phyloP scores from a whole-genome alignment of 768 basidiomycete species.

The Xanthoconium stramineum region DNA sequence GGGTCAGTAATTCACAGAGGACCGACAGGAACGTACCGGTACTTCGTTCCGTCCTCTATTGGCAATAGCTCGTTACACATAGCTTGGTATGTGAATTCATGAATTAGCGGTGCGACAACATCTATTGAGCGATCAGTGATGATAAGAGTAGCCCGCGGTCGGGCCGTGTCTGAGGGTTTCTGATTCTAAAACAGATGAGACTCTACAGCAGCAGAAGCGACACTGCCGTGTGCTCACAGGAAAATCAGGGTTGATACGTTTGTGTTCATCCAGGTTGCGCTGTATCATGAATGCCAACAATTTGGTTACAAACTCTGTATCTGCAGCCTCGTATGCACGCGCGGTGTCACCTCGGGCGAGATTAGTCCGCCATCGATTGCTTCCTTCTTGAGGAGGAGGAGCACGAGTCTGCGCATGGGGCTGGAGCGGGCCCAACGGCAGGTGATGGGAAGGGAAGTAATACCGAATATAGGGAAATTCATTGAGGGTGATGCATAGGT shows the following conservation, averaged over 20 bases:
- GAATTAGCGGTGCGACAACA: constrained; percentile 81
- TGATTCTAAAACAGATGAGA: constrained; percentile 21
- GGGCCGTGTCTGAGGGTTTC: constrained; percentile 53
- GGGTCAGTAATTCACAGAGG: constrained; percentile 4
- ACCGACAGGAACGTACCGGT: constrained; percentile 60
- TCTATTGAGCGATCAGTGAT: constrained; percentile 99
- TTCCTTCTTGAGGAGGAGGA: constrained; percentile 60
- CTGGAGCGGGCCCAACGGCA: constrained; percentile 81
- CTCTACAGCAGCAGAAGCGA: neutral
- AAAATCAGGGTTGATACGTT: constrained; percentile 81
- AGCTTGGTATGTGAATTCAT: constrained; percentile 99
- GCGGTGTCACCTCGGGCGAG: constrained; percentile 71
- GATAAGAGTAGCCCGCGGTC: constrained; percentile 78
- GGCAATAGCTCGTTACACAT: constrained; percentile 95
- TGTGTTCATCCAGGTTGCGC: constrained; percentile 79
- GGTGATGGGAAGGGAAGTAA: constrained; percentile 80
- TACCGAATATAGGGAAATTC: constrained; percentile 94
- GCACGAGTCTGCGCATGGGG: constrained; percentile 62
- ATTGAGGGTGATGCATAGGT: constrained; percentile 84
- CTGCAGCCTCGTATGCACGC: constrained; percentile 64
- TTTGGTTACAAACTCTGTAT: constrained; percentile 76
- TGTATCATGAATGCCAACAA: constrained; percentile 86
- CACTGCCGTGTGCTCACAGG: constrained; percentile 51
- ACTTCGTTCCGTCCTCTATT: constrained; percentile 81
- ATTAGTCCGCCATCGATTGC: constrained; percentile 75